Evolutionary conservation across 768 basidiomycete genomes (phyloP), one percentile per base, ranked within the genome.

Genomic region (Trametes sanguinea): DNA sequence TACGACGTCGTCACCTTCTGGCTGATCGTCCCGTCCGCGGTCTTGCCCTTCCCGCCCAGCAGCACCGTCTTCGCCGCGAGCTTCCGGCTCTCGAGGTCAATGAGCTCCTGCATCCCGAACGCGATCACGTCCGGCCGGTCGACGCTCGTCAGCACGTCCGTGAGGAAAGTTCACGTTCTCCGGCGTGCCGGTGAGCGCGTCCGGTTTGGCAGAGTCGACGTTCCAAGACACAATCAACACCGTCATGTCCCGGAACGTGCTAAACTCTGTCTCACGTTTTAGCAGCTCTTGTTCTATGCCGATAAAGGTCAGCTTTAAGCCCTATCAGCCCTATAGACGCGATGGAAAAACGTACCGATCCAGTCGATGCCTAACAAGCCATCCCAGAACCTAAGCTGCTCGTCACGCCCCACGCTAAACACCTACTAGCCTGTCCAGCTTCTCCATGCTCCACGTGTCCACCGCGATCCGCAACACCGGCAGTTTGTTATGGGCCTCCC

Each of bases 21-120:
- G 14, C 90, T 88, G 29, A 90, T 74, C 44, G 80, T 75, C 4
- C 80, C 81, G 39, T 85, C 83, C 14, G 76, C 73, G 61, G 83
- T 85, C 70, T 87, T 88, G 76, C 88, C 92, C 65, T 87, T 84
- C 14, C 81, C 80, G 6, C 89, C 89, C 5, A 96, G 80, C 0
- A 99, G 71, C 30, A 98, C 86, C 17, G 89, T 93, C 76, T 97
- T 95, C 68, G 96, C 96, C 1, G 90, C 88, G 80, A 98, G 87
- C 76, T 88, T 94, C 63, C 93, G 87, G 65, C 85, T 88, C 67
- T 97, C 95, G n/a, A 99, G 83, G 71, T 97, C 94, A 62, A 99
- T 93, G 42, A 98, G 83, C 75, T 98, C 96, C 74, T 99, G 96
- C 74, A 98, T 90, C 2, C 95, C 95, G 68, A 99, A 96, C 4